Conservation (phyloP, 352 stramenopile species). For the Globisporangium splendens region DNA sequence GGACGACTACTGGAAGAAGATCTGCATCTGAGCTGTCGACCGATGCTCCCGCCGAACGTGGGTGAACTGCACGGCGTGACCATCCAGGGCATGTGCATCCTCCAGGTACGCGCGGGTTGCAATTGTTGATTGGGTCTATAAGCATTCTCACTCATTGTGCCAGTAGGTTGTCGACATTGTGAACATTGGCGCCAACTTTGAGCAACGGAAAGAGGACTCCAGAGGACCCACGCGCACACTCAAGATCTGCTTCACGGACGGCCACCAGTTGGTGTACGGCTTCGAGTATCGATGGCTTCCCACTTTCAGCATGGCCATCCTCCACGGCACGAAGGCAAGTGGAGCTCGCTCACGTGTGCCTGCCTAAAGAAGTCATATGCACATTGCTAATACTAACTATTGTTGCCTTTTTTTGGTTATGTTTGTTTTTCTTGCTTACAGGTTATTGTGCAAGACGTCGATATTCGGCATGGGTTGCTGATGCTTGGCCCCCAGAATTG, state of each 20-base stretch:
- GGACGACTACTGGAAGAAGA: conserved; percentile 59
- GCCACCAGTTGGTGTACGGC: conserved; percentile 64
- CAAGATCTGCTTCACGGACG: conserved; percentile 81
- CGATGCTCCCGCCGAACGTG: conserved; percentile 50
- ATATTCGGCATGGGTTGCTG: conserved; percentile 67
- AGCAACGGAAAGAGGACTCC: conserved; percentile 64
- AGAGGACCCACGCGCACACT: conserved; percentile 66
- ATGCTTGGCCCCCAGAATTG: conserved; percentile 67
- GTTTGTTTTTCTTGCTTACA: conserved; percentile 10
- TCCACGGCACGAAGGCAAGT: conserved; percentile 56
- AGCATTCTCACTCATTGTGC: neutral
- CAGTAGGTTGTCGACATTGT: conserved; percentile 69
- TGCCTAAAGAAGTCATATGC: too few relatives aligned
- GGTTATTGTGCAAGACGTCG: conserved; percentile 62
- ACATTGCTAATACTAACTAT: too few relatives aligned
- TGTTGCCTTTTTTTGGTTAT: too few relatives aligned
- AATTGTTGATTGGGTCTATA: neutral
- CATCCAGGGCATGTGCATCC: conserved; percentile 64
- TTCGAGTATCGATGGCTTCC: conserved; percentile 69
- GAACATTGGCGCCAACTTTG: conserved; percentile 75
- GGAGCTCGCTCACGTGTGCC: too few relatives aligned
- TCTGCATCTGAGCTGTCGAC: conserved; percentile 61
- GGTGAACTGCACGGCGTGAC: conserved; percentile 42
- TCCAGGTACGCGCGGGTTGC: conserved; percentile 39
- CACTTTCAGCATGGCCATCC: conserved; percentile 46